phyloP scores from a whole-genome alignment of 148 eudicot species.

The Rhododendron molle region DNA sequence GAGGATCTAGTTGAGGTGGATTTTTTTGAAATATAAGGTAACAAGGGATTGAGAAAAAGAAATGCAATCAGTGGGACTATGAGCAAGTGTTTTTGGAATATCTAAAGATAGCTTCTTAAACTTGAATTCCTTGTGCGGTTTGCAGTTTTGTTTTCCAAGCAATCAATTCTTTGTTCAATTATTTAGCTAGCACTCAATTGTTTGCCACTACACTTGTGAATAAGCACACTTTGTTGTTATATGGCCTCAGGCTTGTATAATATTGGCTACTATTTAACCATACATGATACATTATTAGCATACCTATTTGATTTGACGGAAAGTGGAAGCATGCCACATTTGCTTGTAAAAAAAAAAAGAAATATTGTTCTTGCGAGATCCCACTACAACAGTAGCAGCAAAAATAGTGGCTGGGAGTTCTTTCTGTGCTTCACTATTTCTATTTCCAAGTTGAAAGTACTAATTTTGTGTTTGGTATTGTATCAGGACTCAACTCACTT shows the following conservation, averaged over 20 bases:
- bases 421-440: neutral
- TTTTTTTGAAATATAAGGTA: neutral
- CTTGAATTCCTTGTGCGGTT: neutral
- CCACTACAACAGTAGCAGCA: neutral
- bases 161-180: neutral
- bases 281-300: neutral
- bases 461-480: neutral
- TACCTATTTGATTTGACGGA: neutral
- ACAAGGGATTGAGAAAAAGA: neutral
- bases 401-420: neutral
- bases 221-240: neutral
- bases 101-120: neutral
- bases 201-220: neutral
- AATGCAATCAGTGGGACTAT: neutral
- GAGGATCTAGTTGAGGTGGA: neutral
- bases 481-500: conserved; percentile 25
- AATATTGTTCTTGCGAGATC: neutral
- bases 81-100: neutral
- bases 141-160: neutral
- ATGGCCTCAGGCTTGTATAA: neutral
- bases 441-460: neutral
- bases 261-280: neutral
- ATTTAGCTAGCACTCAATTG: neutral
- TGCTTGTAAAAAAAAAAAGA: neutral
- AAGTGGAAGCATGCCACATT: neutral